Conservation (phyloP, 257 asterid genomes). For the Salvia rosmarinus region DNA sequence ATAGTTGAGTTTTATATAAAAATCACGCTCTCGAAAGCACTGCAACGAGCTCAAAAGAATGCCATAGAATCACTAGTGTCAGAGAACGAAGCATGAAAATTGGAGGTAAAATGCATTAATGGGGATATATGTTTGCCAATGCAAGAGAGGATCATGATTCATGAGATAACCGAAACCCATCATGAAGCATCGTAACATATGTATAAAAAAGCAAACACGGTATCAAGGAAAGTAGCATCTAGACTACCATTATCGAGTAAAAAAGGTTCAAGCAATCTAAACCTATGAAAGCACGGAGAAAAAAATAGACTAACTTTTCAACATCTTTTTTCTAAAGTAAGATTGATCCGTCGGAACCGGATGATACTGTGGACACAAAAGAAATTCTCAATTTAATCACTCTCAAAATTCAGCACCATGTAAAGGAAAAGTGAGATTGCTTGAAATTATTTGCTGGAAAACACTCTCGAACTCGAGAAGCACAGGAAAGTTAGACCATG, state of each 20-base stretch:
- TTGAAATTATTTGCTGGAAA: neutral
- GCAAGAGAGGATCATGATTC: neutral
- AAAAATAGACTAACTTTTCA: neutral
- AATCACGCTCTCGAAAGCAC: neutral
- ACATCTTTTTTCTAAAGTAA: neutral
- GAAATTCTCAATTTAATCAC: neutral
- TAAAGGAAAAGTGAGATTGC: neutral
- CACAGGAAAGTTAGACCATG: neutral
- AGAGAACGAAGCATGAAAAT: neutral
- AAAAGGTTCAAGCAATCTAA: neutral
- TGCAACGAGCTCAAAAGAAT: neutral
- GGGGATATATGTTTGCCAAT: no score
- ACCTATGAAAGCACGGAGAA: neutral
- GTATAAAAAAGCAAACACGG: neutral
- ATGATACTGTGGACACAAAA: neutral
- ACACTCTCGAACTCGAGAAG: neutral
- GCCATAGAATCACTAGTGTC: neutral
- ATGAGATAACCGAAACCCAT: neutral
- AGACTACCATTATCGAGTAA: no score
- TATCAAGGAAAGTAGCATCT: neutral
- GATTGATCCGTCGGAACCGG: neutral
- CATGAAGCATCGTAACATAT: neutral
- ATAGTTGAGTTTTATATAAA: slow-evolving; percentile 11
- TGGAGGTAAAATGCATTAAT: neutral
- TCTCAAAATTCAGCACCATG: neutral